Conservation (phyloP, 352 stramenopile genomes). For the Phytopythium helicoides region DNA sequence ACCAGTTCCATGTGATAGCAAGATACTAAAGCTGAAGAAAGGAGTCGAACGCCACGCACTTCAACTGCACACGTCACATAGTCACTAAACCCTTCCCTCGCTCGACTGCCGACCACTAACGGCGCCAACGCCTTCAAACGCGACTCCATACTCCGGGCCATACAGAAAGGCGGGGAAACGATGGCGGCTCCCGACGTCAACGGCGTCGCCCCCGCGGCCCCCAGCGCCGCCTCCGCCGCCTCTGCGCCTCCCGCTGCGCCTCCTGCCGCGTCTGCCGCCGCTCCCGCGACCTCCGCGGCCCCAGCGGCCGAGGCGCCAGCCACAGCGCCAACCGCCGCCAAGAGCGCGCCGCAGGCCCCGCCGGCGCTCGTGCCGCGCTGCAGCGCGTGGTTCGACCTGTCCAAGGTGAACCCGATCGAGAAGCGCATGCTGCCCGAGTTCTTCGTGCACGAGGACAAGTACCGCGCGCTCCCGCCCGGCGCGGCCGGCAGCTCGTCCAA, state of each 20-base stretch:
- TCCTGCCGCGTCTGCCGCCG: too few relatives aligned
- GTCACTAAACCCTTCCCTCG: too few relatives aligned
- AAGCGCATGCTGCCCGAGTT: slow-evolving; percentile 86
- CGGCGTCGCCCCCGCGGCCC: not conserved
- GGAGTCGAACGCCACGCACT: too few relatives aligned
- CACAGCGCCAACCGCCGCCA: not conserved
- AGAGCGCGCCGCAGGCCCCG: slow-evolving; percentile 18
- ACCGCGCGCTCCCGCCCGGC: slow-evolving; percentile 10
- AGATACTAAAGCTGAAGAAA: too few relatives aligned
- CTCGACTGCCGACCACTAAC: too few relatives aligned
- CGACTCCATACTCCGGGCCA: too few relatives aligned
- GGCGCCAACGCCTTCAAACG: too few relatives aligned
- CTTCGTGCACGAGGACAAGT: slow-evolving; percentile 33
- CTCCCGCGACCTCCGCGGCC: not conserved
- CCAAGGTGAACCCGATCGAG: slow-evolving; percentile 76
- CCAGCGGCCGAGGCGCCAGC: not conserved
- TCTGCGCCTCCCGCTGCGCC: too few relatives aligned
- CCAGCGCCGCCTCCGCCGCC: too few relatives aligned
- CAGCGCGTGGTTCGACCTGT: slow-evolving; percentile 77
- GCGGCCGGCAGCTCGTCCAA: slow-evolving; percentile 44
- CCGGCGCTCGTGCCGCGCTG: slow-evolving; percentile 62
- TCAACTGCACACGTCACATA: too few relatives aligned
- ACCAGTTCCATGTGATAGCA: too few relatives aligned
- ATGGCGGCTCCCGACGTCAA: slow-evolving; percentile 1
- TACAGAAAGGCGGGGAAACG: too few relatives aligned